Conservation (phyloP, 164 flowering plant species). For the Berberis thunbergii region DNA sequence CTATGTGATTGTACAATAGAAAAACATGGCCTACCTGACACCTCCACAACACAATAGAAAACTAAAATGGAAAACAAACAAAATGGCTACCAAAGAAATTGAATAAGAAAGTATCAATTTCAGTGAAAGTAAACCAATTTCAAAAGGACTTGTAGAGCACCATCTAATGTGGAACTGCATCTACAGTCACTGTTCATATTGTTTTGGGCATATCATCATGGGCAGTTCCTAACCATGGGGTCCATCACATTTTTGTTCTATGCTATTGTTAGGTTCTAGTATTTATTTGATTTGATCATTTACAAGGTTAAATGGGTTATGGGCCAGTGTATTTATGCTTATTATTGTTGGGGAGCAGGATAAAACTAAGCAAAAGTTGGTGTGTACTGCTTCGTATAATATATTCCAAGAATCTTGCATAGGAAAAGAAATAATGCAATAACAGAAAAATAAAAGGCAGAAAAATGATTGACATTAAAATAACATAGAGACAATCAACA, state of each 20-base stretch:
- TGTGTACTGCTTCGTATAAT: not conserved
- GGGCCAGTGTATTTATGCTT: constrained; percentile 5
- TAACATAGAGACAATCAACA: too few species aligned
- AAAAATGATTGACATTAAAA: too few species aligned
- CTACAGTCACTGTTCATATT: constrained; percentile 14
- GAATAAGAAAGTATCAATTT: constrained; percentile 16
- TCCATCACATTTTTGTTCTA: constrained; percentile 12
- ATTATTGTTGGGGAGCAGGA: constrained; percentile 10
- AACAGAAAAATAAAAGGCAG: too few species aligned
- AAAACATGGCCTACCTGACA: constrained; percentile 49
- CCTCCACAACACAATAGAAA: constrained; percentile 21
- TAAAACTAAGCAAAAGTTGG: constrained; percentile 3
- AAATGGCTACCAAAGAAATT: constrained; percentile 5
- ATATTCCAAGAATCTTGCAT: not conserved
- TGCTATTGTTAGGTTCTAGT: constrained; percentile 1
- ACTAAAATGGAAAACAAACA: not conserved
- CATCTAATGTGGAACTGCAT: constrained; percentile 21
- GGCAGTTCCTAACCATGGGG: constrained; percentile 19
- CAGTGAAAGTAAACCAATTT: constrained; percentile 28
- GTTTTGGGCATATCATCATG: constrained; percentile 28
- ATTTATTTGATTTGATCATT: not conserved
- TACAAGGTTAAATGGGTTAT: not conserved
- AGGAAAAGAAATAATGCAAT: too few species aligned
- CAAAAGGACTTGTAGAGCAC: constrained; percentile 12
- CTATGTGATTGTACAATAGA: constrained; percentile 14